Percentiles rank a stretch among this genome's conserved stretches.
These are phyloP conservation scores for Omphalea diandra DNA, from an alignment of 441 rosid species.

Conservation along the genomic window DNA sequence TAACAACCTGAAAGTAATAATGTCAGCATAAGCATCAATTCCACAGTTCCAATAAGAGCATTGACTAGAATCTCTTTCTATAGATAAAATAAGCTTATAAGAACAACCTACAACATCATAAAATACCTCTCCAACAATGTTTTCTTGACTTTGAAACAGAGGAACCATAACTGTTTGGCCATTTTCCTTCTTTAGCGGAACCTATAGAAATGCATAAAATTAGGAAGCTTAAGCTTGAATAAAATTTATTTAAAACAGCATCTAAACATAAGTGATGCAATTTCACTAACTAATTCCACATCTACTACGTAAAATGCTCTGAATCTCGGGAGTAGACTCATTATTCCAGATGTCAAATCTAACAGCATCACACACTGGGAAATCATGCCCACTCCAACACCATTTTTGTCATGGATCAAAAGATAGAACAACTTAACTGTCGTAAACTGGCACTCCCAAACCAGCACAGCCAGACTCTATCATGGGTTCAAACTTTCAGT, in stretches of 20 bases:
- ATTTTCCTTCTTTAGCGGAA: constrained; percentile 87
- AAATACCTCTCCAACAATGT: constrained; percentile 77
- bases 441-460: too few species aligned
- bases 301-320: constrained; percentile 2
- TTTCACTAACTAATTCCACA: not conserved
- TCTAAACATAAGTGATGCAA: not conserved
- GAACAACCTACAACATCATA: not conserved
- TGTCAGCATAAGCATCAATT: constrained; percentile 12
- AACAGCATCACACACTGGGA: not conserved
- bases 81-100: not conserved
- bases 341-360: not conserved
- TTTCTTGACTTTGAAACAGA: constrained; percentile 92
- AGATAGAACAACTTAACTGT: too few species aligned
- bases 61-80: not conserved
- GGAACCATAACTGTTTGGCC: constrained; percentile 87
- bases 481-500: not conserved
- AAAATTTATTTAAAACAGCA: not conserved
- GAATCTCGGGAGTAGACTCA: not conserved
- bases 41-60: not conserved
- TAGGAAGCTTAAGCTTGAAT: not conserved
- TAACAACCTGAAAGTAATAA: constrained; percentile 44
- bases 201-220: constrained; percentile 40
- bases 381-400: not conserved
- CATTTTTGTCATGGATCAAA: not conserved
- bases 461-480: not conserved